Percentiles rank a stretch among this genome's conserved stretches.
Conservation (phyloP, 805 yeast species). For the Kuraishia hungarica region DNA sequence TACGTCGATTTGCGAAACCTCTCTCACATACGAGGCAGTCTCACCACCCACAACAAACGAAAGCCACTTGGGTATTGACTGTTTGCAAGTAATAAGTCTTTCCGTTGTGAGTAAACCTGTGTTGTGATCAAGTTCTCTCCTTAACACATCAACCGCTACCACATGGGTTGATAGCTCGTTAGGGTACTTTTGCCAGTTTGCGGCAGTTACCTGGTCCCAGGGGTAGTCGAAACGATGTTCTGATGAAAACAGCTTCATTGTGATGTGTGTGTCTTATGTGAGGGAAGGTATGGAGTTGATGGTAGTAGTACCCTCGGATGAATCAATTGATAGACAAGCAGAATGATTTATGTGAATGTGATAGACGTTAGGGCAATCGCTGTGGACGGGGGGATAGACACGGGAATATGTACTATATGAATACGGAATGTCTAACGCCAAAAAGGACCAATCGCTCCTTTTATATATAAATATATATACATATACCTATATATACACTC, state of each 20-base stretch:
- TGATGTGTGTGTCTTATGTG: constrained; percentile 1
- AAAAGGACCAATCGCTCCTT: too few relatives aligned
- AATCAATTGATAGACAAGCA: not conserved
- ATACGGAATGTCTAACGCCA: too few relatives aligned
- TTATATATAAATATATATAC: too few relatives aligned
- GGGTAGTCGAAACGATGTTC: constrained; percentile 68
- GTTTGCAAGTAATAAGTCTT: constrained; percentile 82
- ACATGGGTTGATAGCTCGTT: constrained; percentile 90
- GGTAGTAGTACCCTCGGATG: too few relatives aligned
- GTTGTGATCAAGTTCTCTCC: constrained; percentile 54
- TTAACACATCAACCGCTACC: constrained; percentile 81
- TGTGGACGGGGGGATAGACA: too few relatives aligned
- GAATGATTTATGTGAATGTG: too few relatives aligned
- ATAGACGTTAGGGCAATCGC: too few relatives aligned
- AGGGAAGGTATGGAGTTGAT: not conserved
- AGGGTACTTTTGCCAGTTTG: constrained; percentile 97
- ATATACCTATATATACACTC: too few relatives aligned
- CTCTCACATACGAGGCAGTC: constrained; percentile 75
- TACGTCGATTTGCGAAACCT: constrained; percentile 79
- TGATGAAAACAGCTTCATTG: constrained; percentile 75
- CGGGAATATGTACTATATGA: too few relatives aligned
- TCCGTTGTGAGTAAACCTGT: constrained; percentile 64
- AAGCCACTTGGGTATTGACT: constrained; percentile 80
- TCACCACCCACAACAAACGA: constrained; percentile 62
- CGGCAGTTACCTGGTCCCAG: constrained; percentile 93